These are phyloP conservation scores for Amanita jacksonii DNA, from an alignment of 768 basidiomycete genomes.

Conservation along the genomic window DNA sequence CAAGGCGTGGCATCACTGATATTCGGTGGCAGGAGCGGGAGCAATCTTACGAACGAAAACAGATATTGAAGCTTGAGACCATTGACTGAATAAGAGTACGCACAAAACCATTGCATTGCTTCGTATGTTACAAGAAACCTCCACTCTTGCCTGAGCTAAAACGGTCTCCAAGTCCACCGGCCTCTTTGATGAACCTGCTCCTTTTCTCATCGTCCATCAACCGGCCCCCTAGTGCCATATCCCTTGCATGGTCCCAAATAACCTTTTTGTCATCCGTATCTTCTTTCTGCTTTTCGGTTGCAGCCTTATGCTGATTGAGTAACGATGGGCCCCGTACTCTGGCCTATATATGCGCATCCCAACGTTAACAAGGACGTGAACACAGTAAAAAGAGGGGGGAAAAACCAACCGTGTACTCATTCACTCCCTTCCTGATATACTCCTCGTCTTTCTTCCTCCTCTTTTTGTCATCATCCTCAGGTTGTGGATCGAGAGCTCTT, in stretches of 20 bases:
- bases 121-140: slow-evolving; percentile 43
- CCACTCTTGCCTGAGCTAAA: slow-evolving; percentile 71
- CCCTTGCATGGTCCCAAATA: slow-evolving; percentile 89
- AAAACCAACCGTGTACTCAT: slow-evolving; percentile 56
- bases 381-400: neutral
- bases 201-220: slow-evolving; percentile 86
- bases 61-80: too few species aligned
- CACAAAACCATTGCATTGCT: too few species aligned
- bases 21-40: too few species aligned
- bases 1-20: too few species aligned
- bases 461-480: slow-evolving; percentile 40
- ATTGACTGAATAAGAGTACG: too few species aligned
- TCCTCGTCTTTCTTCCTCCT: slow-evolving; percentile 57
- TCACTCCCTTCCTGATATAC: slow-evolving; percentile 58
- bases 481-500: slow-evolving; percentile 47
- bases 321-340: slow-evolving; percentile 45
- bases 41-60: too few species aligned
- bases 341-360: too few species aligned
- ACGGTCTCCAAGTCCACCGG: slow-evolving; percentile 70
- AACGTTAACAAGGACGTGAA: neutral
- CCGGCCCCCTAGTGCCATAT: slow-evolving; percentile 82
- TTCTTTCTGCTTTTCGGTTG: slow-evolving; percentile 24
- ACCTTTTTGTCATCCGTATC: slow-evolving; percentile 44
- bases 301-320: slow-evolving; percentile 39
- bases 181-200: slow-evolving; percentile 68